Evolutionary conservation across 2,329 filamentous ascomycete species (phyloP).

Genomic region (Phialemonium atrogriseum): DNA sequence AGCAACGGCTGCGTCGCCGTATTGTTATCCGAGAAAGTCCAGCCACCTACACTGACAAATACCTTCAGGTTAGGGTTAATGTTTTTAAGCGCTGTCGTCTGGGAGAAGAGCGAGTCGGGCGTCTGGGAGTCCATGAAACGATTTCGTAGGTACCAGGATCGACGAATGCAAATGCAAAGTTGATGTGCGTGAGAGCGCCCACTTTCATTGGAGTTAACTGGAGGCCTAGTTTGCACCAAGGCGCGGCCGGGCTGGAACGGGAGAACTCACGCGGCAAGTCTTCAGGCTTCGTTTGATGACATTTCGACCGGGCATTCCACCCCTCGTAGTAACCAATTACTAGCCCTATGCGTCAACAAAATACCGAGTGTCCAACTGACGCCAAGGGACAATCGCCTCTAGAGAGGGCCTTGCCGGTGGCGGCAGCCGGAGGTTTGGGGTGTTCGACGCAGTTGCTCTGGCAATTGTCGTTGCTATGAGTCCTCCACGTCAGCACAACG

Average conservation of each 20-base stretch:
- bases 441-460: conserved; percentile 17
- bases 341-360: conserved; percentile 9
- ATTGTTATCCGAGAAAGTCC: conserved; percentile 25
- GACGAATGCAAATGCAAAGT: conserved; percentile 26
- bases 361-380: too few species aligned
- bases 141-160: conserved; percentile 20
- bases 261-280: too few species aligned
- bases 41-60: conserved; percentile 30
- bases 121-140: conserved; percentile 15
- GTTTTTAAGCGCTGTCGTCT: conserved; percentile 22
- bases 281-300: too few species aligned
- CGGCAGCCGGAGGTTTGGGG: too few species aligned
- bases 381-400: too few species aligned
- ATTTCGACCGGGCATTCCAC: conserved; percentile 9
- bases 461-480: conserved; percentile 6
- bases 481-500: too few species aligned
- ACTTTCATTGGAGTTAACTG: conserved; percentile 7
- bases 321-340: conserved; percentile 25
- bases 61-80: conserved; percentile 18
- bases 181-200: conserved; percentile 15
- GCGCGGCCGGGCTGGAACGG: too few species aligned
- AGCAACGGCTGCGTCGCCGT: conserved; percentile 6
- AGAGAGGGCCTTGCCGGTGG: too few species aligned
- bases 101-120: conserved; percentile 11
- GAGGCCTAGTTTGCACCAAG: conserved; percentile 4